These are phyloP conservation scores for Eucalyptus curtisii DNA, from an alignment of 345 rosid species.

Conservation along the genomic window DNA sequence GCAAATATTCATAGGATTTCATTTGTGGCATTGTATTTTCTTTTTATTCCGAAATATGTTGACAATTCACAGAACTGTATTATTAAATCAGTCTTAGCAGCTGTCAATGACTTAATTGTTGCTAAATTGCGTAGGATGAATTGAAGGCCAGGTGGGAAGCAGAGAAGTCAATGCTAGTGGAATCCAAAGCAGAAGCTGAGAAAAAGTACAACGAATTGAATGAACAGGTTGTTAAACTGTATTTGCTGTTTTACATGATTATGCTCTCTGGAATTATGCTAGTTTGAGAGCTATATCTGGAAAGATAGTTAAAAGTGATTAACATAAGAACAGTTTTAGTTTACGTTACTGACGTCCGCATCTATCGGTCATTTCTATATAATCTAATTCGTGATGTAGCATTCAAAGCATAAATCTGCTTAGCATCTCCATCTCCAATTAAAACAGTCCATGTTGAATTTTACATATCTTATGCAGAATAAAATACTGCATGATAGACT, in stretches of 20 bases:
- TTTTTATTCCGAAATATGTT: not conserved
- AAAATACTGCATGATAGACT: constrained; percentile 66
- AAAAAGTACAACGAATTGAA: constrained; percentile 65
- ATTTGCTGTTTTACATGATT: not conserved
- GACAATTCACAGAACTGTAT: not conserved
- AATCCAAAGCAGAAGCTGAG: constrained; percentile 54
- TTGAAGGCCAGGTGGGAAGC: constrained; percentile 57
- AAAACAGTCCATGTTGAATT: not conserved
- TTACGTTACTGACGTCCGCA: not conserved
- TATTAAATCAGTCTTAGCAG: not conserved
- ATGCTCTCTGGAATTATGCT: not conserved
- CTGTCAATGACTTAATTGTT: not conserved
- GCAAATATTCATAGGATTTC: not conserved
- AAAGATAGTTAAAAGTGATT: not conserved
- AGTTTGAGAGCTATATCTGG: not conserved
- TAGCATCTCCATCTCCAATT: not conserved
- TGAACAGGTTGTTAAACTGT: constrained; percentile 52
- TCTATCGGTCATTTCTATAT: not conserved
- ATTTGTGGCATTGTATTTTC: not conserved
- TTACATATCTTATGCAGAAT: constrained; percentile 1
- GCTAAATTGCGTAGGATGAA: constrained; percentile 36
- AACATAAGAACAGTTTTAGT: not conserved
- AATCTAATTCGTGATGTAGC: not conserved
- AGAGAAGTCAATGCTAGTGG: constrained; percentile 52
- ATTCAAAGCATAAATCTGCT: not conserved